Base-by-base conservation (phyloP, 768 basidiomycete species). In the Leccinum disarticulatum region DNA sequence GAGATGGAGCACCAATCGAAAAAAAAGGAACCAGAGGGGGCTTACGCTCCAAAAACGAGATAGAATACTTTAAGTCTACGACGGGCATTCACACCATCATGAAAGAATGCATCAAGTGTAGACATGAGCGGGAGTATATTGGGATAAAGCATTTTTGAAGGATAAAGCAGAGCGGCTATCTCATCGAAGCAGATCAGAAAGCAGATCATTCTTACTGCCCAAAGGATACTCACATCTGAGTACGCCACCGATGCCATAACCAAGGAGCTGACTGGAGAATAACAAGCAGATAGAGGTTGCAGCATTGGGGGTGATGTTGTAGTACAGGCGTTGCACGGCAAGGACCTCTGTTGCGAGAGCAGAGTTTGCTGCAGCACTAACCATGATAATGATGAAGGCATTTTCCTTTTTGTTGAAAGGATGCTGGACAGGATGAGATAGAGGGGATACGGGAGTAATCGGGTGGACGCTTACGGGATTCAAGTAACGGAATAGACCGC, bases 321-420 rank as follows among this genome's bases (percentile, higher is more conserved):
- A 85, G 65, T 77, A 84, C 15, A 84, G 30, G 0, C 81, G 77
- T 58, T 84, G 83, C 5, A 83, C 82, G 0, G 82, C 80, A 50
- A 85, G 70, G 5, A 84, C 78, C 51, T 84, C 82, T 0, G 82
- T 84, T 1, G 76, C 83, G 25, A 84, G 76, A 4, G 83, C 82
- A 0, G 80, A 77, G 51, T 79, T 82, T 14, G 82, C 79, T 4
- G 83, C 82, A 4, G 83, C 81, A 59, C 79, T 77, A 22, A 82
- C 66, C 83, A 84, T 84, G 60, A 84, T 82, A 11, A 84, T 77
- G 36, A 84, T 79, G 62, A 84, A 82, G 0, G 82, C 80, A 66
- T 81, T 81, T 66, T 85, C 84, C 54, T 84, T 84, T 68, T 81
- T 84, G 66, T 84, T 84, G 70, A 83, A 84, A 2, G 84, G 80